Base-by-base conservation (phyloP, 2,329 filamentous ascomycete genomes). In the Hymenoscyphus repandus region DNA sequence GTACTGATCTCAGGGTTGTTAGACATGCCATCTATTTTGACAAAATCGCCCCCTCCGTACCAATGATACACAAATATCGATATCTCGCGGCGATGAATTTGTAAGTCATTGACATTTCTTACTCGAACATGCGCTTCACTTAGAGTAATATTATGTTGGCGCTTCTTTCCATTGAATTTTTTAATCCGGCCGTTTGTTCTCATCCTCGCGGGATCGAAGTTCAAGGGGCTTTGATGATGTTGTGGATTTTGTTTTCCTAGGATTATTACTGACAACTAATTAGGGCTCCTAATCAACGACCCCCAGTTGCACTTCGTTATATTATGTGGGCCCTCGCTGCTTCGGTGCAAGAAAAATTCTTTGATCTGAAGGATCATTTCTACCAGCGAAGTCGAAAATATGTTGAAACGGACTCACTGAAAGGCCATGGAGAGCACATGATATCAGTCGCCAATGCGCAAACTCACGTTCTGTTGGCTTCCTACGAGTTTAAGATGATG, bases 401-500 rank as follows among this genome's bases (percentile, higher is more conserved):
- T 64, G 78, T 90, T 39, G 90, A 97, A 66, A 75, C 82, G 53
- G 91, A 96, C 65, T 90, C 95, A 68, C 84, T 96, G 74, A 93
- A 88, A 66, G 91, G 92, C 3, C 90, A 92, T 59, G 93, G 93
- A 47, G 92, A 97, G 68, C 79, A 84, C 58, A 87, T 95, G 66
- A 87, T 96, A 58, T 92, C 86, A 1, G 75, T 96, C 30, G 85
- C 86, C 13, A 89, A 96, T 68, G 88, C 86, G 45, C 93, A 99
- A 67, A 82, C 88, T 1, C 95, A 95, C 77, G 75, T 83, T 22
- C 73, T 97, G 17, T 76, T 95, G 43, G 81, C 84, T 5, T 83
- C 80, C 0, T 96, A 95, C 62, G 93, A 99, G 68, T 97, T 96
- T 74, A 96, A 92, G 71, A 87, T 88, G 78, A 96, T 97, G 88